Percentiles rank a stretch among this genome's conserved stretches.
Evolutionary conservation across 345 rosid species (phyloP).

Genomic region (Eucalyptus tenuipes): DNA sequence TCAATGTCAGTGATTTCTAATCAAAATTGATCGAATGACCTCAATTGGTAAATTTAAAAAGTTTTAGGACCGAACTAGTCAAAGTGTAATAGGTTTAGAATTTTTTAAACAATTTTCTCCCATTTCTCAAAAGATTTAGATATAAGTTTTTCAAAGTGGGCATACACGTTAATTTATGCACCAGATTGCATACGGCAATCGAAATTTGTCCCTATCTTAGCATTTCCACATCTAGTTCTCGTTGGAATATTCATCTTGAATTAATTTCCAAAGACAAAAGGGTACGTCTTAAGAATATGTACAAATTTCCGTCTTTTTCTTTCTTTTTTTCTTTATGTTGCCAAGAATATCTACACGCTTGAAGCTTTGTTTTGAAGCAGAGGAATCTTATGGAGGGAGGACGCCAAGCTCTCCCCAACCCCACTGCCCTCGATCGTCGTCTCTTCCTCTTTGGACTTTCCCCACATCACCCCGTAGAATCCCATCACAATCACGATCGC

Average conservation of each 20-base stretch:
- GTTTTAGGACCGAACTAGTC: accelerated
- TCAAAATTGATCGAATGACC: too few species aligned
- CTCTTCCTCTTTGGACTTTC: neutral
- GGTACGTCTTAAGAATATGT: neutral
- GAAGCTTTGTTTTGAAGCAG: neutral
- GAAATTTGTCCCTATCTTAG: neutral
- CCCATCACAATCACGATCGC: neutral
- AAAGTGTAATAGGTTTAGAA: too few species aligned
- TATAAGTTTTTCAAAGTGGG: neutral
- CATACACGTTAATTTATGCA: neutral
- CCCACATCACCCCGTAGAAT: neutral
- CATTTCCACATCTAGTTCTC: neutral
- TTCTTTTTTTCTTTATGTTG: neutral
- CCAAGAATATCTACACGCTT: neutral
- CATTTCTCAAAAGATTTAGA: neutral
- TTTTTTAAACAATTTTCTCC: too few species aligned
- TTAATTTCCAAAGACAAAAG: neutral
- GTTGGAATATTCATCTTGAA: neutral
- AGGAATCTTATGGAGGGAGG: neutral
- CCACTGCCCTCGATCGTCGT: neutral
- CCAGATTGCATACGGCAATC: neutral
- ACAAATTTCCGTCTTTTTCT: neutral
- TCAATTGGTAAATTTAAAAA: too few species aligned
- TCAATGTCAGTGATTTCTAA: accelerated
- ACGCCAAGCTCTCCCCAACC: neutral